These are phyloP conservation scores for Rhynchosporium secalis DNA, from an alignment of 2,329 filamentous ascomycete species.

Conservation along the genomic window DNA sequence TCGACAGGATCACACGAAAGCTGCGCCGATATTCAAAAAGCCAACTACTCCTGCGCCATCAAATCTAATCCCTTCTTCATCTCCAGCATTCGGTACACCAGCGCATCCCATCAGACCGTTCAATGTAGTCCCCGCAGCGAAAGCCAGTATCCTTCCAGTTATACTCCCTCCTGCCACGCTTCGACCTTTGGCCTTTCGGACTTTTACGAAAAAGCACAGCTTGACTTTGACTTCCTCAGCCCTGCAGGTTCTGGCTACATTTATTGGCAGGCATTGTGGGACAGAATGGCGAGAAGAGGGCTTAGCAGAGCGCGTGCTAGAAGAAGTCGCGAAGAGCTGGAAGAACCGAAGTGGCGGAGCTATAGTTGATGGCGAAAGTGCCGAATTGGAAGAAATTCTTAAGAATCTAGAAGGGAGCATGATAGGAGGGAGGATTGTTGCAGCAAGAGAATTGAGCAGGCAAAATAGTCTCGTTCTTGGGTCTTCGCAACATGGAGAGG, in stretches of 20 bases:
- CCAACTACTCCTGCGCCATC: slow-evolving; percentile 32
- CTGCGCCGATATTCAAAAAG: slow-evolving; percentile 35
- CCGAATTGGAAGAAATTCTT: slow-evolving; percentile 77
- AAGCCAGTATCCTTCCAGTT: slow-evolving; percentile 71
- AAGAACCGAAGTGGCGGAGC: slow-evolving; percentile 86
- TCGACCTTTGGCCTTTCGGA: slow-evolving; percentile 87
- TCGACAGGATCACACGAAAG: slow-evolving; percentile 30
- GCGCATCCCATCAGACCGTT: slow-evolving; percentile 73
- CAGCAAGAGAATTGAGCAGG: slow-evolving; percentile 56
- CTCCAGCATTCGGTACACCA: slow-evolving; percentile 86
- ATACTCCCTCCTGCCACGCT: slow-evolving; percentile 84
- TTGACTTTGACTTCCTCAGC: slow-evolving; percentile 87
- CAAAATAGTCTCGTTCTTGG: slow-evolving; percentile 67
- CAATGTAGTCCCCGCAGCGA: slow-evolving; percentile 33
- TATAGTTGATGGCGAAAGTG: slow-evolving; percentile 81
- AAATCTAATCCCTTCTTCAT: slow-evolving; percentile 79
- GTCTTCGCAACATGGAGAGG: slow-evolving; percentile 50
- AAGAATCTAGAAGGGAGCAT: slow-evolving; percentile 84
- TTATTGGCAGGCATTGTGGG: slow-evolving; percentile 91
- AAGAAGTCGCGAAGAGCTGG: slow-evolving; percentile 89
- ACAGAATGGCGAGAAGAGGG: slow-evolving; percentile 97
- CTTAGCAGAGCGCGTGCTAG: slow-evolving; percentile 84
- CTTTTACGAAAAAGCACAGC: slow-evolving; percentile 97
- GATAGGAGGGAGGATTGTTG: slow-evolving; percentile 73
- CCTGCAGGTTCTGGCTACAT: slow-evolving; percentile 78